phyloP scores from a whole-genome alignment of 805 yeast species.

The Metschnikowia corniflorae region DNA sequence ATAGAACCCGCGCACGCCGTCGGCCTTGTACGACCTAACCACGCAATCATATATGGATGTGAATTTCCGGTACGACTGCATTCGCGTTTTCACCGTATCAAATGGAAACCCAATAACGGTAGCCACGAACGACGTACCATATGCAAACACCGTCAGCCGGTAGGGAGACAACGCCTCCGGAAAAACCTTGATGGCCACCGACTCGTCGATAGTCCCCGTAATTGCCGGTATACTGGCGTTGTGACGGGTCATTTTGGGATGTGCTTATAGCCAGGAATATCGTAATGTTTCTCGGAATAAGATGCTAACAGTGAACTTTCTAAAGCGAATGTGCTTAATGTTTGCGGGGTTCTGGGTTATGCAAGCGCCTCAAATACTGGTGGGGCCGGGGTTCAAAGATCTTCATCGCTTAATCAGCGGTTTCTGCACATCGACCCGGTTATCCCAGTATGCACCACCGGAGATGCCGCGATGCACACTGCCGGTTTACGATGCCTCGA shows the following conservation, averaged over 20 bases:
- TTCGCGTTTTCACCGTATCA: slow-evolving; percentile 82
- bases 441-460: no score
- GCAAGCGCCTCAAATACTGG: no score
- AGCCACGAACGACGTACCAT: slow-evolving; percentile 57
- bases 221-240: slow-evolving; percentile 49
- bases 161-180: slow-evolving; percentile 50
- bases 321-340: no score
- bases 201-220: slow-evolving; percentile 49
- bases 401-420: no score
- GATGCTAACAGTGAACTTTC: no score
- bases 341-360: no score
- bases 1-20: slow-evolving; percentile 69
- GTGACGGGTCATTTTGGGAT: slow-evolving; percentile 2
- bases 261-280: no score
- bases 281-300: no score
- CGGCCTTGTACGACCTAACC: slow-evolving; percentile 48
- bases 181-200: slow-evolving; percentile 45
- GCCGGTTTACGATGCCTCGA: no score
- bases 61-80: slow-evolving; percentile 70
- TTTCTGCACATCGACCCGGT: no score
- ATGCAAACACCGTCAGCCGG: slow-evolving; percentile 58
- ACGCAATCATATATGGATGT: slow-evolving; percentile 56
- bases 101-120: slow-evolving; percentile 78
- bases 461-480: no score
- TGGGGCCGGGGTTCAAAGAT: no score